A percentile compares a stretch with the other conserved stretches of the same genome.
Conservation (phyloP, 176 grass and related monocot genomes). For the Carex kokanica region DNA sequence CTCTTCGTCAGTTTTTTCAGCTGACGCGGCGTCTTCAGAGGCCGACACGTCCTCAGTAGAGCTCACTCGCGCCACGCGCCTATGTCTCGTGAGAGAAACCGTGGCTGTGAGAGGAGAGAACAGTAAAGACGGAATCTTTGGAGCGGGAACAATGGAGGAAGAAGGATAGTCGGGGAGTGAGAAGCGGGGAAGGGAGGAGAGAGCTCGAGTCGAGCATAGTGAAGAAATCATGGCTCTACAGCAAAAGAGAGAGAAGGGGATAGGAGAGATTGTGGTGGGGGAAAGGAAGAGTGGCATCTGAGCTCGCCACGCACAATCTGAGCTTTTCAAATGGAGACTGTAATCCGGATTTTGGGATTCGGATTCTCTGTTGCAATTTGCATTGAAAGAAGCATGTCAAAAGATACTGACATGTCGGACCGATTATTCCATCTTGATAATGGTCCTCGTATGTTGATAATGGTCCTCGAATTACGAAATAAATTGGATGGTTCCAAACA, state of each 20-base stretch:
- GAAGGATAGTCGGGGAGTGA: background rate
- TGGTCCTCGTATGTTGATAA: too few relatives aligned
- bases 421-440: too few relatives aligned
- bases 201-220: background rate
- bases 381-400: too few relatives aligned
- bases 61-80: slow-evolving; percentile 19
- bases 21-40: background rate
- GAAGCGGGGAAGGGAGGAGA: slow-evolving; percentile 22
- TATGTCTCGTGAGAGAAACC: slow-evolving; percentile 24
- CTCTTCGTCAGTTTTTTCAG: slow-evolving; percentile 33
- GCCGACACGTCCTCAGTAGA: background rate
- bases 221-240: slow-evolving; percentile 19
- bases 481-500: too few relatives aligned
- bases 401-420: too few relatives aligned
- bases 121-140: background rate
- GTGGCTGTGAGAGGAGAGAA: slow-evolving; percentile 24
- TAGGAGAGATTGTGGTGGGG: background rate
- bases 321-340: background rate
- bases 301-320: background rate
- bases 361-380: too few relatives aligned
- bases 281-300: background rate
- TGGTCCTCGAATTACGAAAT: too few relatives aligned
- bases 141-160: background rate
- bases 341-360: background rate
- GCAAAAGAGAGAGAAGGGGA: slow-evolving; percentile 13